These are phyloP conservation scores for Adansonia gregorii DNA, from an alignment of 441 rosid genomes.

Conservation along the genomic window DNA sequence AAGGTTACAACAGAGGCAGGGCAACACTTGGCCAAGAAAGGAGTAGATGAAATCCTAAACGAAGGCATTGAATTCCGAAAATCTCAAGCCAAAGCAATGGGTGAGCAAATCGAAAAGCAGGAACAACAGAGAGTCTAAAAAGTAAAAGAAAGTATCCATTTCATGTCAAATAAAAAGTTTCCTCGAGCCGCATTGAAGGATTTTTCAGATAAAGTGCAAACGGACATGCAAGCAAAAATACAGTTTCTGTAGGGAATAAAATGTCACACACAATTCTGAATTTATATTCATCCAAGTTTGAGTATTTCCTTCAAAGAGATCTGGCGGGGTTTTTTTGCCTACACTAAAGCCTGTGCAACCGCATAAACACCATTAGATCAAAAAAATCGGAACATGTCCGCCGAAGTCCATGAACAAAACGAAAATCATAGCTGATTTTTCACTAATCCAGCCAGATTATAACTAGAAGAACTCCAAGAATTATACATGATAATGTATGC, in stretches of 20 bases:
- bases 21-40: conserved; percentile 23
- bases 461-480: background rate
- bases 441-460: background rate
- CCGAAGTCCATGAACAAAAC: background rate
- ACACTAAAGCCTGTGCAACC: conserved; percentile 14
- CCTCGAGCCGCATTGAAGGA: conserved; percentile 23
- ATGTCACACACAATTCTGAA: background rate
- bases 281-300: background rate
- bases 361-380: background rate
- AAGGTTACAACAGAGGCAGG: conserved; percentile 45
- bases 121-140: conserved; percentile 1
- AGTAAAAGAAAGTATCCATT: conserved; percentile 35
- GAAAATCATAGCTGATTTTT: background rate
- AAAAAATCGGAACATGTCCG: background rate
- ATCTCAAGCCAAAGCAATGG: conserved; percentile 30
- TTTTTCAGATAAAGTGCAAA: conserved; percentile 30
- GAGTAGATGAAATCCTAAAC: conserved; percentile 19
- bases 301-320: background rate
- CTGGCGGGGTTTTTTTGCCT: background rate
- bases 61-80: conserved; percentile 29
- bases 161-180: conserved; percentile 29
- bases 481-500: background rate
- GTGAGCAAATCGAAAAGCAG: conserved; percentile 25
- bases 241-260: background rate
- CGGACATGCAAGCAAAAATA: background rate